phyloP scores from a whole-genome alignment of 306 rosid genomes.

The Ormosia semicastrata region DNA sequence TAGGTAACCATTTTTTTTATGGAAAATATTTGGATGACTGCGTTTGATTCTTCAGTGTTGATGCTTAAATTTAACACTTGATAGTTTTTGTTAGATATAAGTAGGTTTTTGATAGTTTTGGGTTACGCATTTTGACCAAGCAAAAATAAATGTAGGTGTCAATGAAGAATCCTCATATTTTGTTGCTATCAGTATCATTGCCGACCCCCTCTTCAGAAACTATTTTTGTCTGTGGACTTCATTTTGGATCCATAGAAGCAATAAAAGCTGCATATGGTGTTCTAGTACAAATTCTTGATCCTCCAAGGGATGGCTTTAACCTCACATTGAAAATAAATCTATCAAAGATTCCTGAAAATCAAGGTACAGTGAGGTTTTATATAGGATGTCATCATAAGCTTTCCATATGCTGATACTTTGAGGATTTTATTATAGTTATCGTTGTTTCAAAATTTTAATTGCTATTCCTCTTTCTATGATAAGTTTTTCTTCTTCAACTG shows the following conservation, averaged over 20 bases:
- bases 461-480: neutral
- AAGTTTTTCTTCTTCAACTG: slow-evolving; percentile 9
- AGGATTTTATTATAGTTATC: neutral
- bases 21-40: too few relatives aligned
- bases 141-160: too few relatives aligned
- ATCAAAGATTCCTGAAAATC: slow-evolving; percentile 75
- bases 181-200: too few relatives aligned
- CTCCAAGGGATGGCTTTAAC: slow-evolving; percentile 97
- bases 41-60: too few relatives aligned
- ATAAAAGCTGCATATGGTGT: slow-evolving; percentile 78
- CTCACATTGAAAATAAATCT: slow-evolving; percentile 85
- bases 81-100: too few relatives aligned
- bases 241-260: slow-evolving; percentile 94
- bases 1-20: too few relatives aligned
- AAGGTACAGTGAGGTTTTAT: slow-evolving; percentile 69
- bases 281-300: slow-evolving; percentile 85
- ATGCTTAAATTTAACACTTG: too few relatives aligned
- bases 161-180: too few relatives aligned
- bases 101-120: too few relatives aligned
- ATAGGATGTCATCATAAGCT: slow-evolving; percentile 45
- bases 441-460: neutral
- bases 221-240: slow-evolving; percentile 77
- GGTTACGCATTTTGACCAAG: too few relatives aligned
- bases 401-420: slow-evolving; percentile 33
- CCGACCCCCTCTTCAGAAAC: too few relatives aligned